A percentile compares a stretch with the other conserved stretches of the same genome.
phyloP scores from a whole-genome alignment of 1,284 basidiomycete genomes.

The Leccinum pachyderme region DNA sequence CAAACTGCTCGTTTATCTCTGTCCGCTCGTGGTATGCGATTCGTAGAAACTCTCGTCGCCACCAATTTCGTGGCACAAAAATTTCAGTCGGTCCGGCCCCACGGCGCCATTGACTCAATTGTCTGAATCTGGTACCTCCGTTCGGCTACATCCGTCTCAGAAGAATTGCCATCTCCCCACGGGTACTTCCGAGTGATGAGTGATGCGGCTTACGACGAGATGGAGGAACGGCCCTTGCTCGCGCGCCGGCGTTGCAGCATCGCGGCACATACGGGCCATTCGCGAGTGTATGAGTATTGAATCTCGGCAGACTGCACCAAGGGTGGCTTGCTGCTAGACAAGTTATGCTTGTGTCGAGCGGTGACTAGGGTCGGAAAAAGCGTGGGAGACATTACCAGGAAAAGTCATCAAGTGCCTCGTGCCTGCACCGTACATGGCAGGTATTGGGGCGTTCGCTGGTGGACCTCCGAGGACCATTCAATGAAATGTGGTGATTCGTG shows the following conservation, averaged over 20 bases:
- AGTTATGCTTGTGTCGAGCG: slow-evolving; percentile 2
- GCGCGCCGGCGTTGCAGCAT: slow-evolving; percentile 7
- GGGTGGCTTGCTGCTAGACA: neutral
- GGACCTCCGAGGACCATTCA: slow-evolving; percentile 32
- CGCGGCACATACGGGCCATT: neutral
- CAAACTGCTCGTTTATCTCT: neutral
- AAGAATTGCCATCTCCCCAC: slow-evolving; percentile 19
- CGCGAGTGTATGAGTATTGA: neutral
- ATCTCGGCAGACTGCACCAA: neutral
- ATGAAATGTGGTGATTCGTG: slow-evolving; percentile 15
- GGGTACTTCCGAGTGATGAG: slow-evolving; percentile 21
- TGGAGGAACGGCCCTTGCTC: neutral
- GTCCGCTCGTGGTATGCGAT: neutral
- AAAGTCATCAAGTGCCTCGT: slow-evolving; percentile 27
- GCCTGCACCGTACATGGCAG: slow-evolving; percentile 26
- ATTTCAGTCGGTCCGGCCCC: slow-evolving; percentile 10
- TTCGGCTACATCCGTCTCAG: slow-evolving; percentile 26
- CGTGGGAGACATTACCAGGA: slow-evolving; percentile 27
- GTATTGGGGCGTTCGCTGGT: slow-evolving; percentile 4
- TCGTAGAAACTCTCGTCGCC: neutral
- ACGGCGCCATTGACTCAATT: slow-evolving; percentile 9
- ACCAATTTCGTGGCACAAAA: slow-evolving; percentile 6
- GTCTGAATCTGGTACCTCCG: slow-evolving; percentile 28
- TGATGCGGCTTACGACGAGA: slow-evolving; percentile 7
- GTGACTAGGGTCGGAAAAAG: slow-evolving; percentile 25